These are phyloP conservation scores for Obba rivulosa DNA, from an alignment of 768 basidiomycete species.

Conservation along the genomic window DNA sequence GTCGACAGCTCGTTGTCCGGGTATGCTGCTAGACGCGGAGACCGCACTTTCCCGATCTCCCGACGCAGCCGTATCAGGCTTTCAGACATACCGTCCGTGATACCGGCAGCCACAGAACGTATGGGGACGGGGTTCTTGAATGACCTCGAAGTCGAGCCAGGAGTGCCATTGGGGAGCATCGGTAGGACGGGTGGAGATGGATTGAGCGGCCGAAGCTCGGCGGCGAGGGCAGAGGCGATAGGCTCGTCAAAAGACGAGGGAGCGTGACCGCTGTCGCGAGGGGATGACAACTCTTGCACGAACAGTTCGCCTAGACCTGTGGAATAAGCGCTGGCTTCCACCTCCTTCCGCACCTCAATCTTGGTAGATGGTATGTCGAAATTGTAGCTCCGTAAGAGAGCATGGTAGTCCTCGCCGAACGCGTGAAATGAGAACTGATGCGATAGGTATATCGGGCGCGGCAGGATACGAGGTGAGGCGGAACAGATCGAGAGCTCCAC, in stretches of 20 bases:
- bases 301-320: conserved; percentile 41
- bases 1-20: conserved; percentile 19
- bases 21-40: conserved; percentile 32
- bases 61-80: conserved; percentile 54
- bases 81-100: conserved; percentile 54
- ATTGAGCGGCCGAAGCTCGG: conserved; percentile 46
- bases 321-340: conserved; percentile 56
- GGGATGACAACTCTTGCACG: conserved; percentile 43
- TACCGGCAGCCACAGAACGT: conserved; percentile 41
- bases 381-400: conserved; percentile 61
- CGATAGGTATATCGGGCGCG: conserved; percentile 74
- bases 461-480: conserved; percentile 50
- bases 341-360: conserved; percentile 69
- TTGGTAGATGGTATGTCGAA: conserved; percentile 51
- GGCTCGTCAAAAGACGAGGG: conserved; percentile 75
- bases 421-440: conserved; percentile 82
- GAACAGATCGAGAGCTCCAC: conserved; percentile 81
- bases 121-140: conserved; percentile 51
- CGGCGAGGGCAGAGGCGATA: conserved; percentile 66
- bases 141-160: conserved; percentile 34
- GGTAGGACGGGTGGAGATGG: conserved; percentile 50
- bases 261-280: conserved; percentile 37
- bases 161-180: conserved; percentile 72
- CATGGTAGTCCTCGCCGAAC: conserved; percentile 74
- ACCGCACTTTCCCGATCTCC: conserved; percentile 48